Percentiles rank a stretch among this genome's conserved stretches.
Evolutionary conservation across 345 rosid species (phyloP).

Genomic region (Geranium rotundifolium): DNA sequence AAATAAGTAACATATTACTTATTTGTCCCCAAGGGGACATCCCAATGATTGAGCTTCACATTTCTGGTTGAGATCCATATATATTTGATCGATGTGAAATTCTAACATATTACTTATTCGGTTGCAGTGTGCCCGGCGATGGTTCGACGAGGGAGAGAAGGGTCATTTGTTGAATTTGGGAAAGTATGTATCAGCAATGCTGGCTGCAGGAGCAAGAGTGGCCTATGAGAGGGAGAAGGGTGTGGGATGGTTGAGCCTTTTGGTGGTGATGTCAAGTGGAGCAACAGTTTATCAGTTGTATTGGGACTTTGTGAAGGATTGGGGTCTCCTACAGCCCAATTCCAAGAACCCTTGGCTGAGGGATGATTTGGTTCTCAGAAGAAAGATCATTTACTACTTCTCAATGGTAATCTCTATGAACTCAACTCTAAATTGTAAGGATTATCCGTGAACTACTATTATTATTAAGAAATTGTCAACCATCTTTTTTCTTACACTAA

Average conservation of each 20-base stretch:
- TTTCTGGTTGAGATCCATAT: neutral
- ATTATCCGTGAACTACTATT: too few relatives aligned
- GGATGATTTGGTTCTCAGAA: constrained; percentile 86
- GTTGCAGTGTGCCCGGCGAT: constrained; percentile 81
- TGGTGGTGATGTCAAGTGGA: constrained; percentile 68
- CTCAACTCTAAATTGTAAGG: neutral
- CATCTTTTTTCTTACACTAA: too few relatives aligned
- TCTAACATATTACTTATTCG: neutral
- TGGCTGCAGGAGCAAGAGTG: constrained; percentile 95
- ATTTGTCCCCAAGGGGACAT: too few relatives aligned
- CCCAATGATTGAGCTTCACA: too few relatives aligned
- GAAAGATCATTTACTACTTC: constrained; percentile 77
- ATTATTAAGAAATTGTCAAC: too few relatives aligned
- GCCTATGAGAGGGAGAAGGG: constrained; percentile 72
- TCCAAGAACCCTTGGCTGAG: constrained; percentile 98
- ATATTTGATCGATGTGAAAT: neutral
- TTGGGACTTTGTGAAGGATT: constrained; percentile 98
- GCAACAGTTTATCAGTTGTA: constrained; percentile 95
- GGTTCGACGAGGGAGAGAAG: constrained; percentile 87
- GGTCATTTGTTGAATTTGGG: constrained; percentile 85
- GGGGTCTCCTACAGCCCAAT: constrained; percentile 91
- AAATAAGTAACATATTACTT: too few relatives aligned
- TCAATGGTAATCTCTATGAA: constrained; percentile 58
- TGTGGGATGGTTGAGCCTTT: constrained; percentile 60
- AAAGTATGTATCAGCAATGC: constrained; percentile 95